These are phyloP conservation scores for Venturia effusa DNA, from an alignment of 2,329 filamentous ascomycete species.

Conservation along the genomic window DNA sequence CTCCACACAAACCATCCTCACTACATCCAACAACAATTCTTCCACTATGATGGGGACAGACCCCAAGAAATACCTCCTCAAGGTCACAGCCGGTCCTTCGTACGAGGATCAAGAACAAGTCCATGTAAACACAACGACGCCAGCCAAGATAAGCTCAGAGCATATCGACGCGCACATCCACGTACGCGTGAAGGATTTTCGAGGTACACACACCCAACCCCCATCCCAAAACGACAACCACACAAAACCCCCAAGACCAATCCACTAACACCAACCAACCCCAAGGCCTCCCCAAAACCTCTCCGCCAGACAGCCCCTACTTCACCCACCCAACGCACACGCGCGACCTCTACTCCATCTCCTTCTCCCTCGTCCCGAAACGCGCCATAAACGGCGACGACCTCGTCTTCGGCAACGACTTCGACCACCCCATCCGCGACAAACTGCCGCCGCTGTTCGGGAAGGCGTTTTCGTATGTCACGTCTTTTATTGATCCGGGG, in stretches of 20 bases:
- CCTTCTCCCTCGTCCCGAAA: slow-evolving; percentile 68
- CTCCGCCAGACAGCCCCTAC: slow-evolving; percentile 43
- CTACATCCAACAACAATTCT: neutral
- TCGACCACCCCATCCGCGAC: slow-evolving; percentile 81
- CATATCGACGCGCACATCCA: slow-evolving; percentile 57
- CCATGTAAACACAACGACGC: slow-evolving; percentile 59
- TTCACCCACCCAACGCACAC: slow-evolving; percentile 18
- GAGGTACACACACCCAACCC: slow-evolving; percentile 23
- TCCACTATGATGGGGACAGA: neutral
- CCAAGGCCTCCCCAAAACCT: slow-evolving; percentile 58
- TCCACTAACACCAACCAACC: neutral
- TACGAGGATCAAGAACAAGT: slow-evolving; percentile 67
- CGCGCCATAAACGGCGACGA: slow-evolving; percentile 53
- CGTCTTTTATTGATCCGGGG: slow-evolving; percentile 84
- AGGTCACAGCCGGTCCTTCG: slow-evolving; percentile 67
- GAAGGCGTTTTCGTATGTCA: slow-evolving; percentile 73
- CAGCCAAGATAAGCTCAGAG: slow-evolving; percentile 51
- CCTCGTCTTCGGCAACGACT: slow-evolving; percentile 90
- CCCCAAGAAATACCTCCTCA: slow-evolving; percentile 58
- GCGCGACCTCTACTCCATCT: slow-evolving; percentile 75
- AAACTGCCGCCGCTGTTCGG: slow-evolving; percentile 77
- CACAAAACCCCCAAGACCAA: too few species aligned
- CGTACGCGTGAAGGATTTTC: slow-evolving; percentile 60
- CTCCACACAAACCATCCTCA: neutral
- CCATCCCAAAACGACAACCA: neutral